phyloP scores from a whole-genome alignment of 208 protist genomes.

The Leishmania braziliensis region DNA sequence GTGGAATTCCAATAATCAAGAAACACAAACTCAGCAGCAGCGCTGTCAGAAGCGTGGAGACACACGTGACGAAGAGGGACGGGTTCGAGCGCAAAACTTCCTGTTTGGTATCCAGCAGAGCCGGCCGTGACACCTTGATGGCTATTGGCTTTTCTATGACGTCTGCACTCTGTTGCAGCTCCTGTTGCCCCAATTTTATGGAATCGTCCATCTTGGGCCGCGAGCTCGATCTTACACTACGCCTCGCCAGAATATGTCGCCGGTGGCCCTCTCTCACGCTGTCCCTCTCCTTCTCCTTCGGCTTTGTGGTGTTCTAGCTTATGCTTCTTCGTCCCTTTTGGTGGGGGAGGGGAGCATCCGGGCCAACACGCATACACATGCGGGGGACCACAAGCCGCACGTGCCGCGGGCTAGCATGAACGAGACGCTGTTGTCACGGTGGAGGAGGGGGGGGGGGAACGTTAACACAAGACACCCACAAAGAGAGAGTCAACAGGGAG shows the following conservation, averaged over 20 bases:
- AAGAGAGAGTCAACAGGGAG: too few species aligned
- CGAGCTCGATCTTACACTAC: too few species aligned
- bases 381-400: not conserved
- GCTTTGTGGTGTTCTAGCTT: too few species aligned
- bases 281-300: not conserved
- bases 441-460: not conserved
- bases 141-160: not conserved
- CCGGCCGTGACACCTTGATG: conserved; percentile 12
- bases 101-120: conserved; percentile 9
- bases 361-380: not conserved
- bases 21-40: conserved; percentile 36
- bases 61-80: conserved; percentile 11
- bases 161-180: not conserved
- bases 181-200: not conserved
- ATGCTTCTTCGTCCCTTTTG: too few species aligned
- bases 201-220: not conserved
- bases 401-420: not conserved
- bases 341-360: too few species aligned
- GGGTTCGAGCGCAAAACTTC: conserved; percentile 11
- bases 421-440: not conserved
- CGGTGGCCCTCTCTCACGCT: not conserved
- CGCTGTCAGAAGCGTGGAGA: conserved; percentile 32
- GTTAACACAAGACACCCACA: not conserved
- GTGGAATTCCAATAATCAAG: conserved; percentile 49
- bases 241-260: not conserved